Evolutionary conservation across 305 asterid species (phyloP).

Genomic region (Solanum chacoense): DNA sequence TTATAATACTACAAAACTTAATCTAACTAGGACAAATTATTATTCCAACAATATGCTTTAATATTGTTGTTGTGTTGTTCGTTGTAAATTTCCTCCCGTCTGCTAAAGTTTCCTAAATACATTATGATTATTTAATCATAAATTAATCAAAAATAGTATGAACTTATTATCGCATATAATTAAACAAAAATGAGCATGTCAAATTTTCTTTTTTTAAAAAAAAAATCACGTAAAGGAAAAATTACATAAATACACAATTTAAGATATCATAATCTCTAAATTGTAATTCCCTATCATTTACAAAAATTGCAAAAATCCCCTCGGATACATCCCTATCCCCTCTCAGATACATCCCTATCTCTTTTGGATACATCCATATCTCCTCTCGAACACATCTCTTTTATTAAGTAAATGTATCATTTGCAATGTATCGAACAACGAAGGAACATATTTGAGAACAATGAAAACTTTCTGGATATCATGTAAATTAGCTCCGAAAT

Average conservation of each 20-base stretch:
- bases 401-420: too few relatives aligned
- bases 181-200: background rate
- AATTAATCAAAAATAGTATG: background rate
- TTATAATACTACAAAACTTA: background rate
- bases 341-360: background rate
- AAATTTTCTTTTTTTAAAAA: background rate
- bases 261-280: background rate
- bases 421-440: background rate
- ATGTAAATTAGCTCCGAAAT: background rate
- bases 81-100: background rate
- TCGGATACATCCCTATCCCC: background rate
- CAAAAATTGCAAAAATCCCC: too few relatives aligned
- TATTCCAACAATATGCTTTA: background rate
- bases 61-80: background rate
- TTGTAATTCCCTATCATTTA: too few relatives aligned
- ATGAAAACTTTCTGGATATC: background rate
- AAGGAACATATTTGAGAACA: fast-evolving
- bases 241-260: too few relatives aligned
- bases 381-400: background rate
- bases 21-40: background rate
- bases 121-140: background rate
- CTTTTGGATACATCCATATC: fast-evolving
- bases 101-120: background rate
- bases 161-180: background rate
- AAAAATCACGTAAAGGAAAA: background rate